Evolutionary conservation across 2,329 filamentous ascomycete species (phyloP).

Genomic region (Cryphonectria radicalis): DNA sequence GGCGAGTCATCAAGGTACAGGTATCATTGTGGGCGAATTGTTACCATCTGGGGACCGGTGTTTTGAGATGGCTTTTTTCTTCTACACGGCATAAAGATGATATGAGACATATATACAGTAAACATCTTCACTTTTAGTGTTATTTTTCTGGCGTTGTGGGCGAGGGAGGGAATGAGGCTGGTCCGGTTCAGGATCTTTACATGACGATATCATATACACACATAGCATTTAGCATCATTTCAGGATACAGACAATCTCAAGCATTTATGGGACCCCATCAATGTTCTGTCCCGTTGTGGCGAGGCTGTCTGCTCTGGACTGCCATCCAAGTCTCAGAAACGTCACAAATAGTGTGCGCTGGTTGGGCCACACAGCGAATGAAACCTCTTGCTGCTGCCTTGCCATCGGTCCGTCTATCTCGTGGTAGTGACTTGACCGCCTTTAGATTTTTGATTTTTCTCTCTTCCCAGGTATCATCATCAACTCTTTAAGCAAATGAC

Average conservation of each 20-base stretch:
- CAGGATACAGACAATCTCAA: constrained; percentile 7
- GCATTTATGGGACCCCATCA: neutral
- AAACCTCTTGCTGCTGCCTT: neutral
- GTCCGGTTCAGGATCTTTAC: neutral
- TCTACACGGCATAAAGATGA: neutral
- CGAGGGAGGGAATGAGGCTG: neutral
- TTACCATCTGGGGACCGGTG: neutral
- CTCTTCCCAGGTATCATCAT: constrained; percentile 24
- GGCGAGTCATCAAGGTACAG: neutral
- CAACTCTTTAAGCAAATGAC: neutral
- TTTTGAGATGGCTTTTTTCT: neutral
- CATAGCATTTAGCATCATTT: constrained; percentile 8
- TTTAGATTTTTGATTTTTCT: neutral
- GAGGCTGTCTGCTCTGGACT: neutral
- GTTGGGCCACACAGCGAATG: no score
- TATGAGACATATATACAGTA: neutral
- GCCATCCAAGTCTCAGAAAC: no score
- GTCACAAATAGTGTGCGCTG: no score
- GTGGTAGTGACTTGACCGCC: neutral
- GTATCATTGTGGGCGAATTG: neutral
- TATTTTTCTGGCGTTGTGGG: no score
- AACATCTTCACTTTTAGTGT: neutral
- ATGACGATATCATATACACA: constrained; percentile 22
- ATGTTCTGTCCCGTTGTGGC: neutral
- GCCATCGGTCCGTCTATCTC: neutral